phyloP scores from a whole-genome alignment of 345 rosid species.

The Balakata baccata region DNA sequence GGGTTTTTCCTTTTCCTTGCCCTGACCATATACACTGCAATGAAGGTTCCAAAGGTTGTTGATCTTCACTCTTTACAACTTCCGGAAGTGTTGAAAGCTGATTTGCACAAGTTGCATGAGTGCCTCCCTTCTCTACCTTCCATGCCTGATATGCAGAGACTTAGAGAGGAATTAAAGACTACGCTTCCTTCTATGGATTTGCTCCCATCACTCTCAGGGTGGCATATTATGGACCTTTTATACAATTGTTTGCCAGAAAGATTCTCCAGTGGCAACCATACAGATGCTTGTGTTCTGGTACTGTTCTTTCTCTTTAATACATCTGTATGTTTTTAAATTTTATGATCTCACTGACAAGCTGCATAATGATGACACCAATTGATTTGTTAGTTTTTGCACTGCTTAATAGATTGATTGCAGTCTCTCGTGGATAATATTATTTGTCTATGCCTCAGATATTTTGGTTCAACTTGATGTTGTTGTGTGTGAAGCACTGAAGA shows the following conservation, averaged over 20 bases:
- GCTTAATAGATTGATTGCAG: too few relatives aligned
- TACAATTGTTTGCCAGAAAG: constrained; percentile 87
- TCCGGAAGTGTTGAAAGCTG: constrained; percentile 62
- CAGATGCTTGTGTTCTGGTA: constrained; percentile 87
- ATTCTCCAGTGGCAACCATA: constrained; percentile 65
- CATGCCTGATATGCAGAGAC: constrained; percentile 51
- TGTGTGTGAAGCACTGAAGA: too few relatives aligned
- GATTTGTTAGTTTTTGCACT: too few relatives aligned
- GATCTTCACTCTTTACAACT: constrained; percentile 80
- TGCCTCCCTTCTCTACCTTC: constrained; percentile 70
- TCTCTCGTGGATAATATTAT: too few relatives aligned
- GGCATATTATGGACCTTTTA: constrained; percentile 78
- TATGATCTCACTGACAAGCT: not conserved
- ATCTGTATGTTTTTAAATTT: not conserved
- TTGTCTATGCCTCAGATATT: too few relatives aligned
- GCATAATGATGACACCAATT: not conserved
- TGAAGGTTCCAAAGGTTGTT: constrained; percentile 66
- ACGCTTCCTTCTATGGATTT: constrained; percentile 43
- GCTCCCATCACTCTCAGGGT: constrained; percentile 43
- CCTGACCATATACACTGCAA: constrained; percentile 83
- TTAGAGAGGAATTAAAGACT: constrained; percentile 44
- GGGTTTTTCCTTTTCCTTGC: constrained; percentile 95
- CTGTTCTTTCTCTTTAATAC: constrained; percentile 11
- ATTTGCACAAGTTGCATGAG: constrained; percentile 64
- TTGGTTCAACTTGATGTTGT: too few relatives aligned